Evolutionary conservation across 129 eudicot species (phyloP).

Genomic region (Ambrosia trifida): DNA sequence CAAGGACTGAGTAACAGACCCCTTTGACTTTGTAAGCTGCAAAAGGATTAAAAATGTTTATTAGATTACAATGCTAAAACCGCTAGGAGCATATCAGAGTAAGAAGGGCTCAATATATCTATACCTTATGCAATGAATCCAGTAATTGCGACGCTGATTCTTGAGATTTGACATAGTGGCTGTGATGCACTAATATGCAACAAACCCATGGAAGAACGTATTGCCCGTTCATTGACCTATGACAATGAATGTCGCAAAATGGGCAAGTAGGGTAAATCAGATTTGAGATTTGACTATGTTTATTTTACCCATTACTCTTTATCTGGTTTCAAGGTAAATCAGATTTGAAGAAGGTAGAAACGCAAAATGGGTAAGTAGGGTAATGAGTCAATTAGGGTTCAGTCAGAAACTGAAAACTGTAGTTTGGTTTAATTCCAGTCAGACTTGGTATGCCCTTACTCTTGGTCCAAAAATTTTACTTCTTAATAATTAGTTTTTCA

Average conservation of each 20-base stretch:
- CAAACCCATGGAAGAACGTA: constrained; percentile 78
- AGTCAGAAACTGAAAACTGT: background rate
- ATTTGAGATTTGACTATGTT: background rate
- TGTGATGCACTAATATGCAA: constrained; percentile 62
- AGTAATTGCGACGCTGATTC: constrained; percentile 58
- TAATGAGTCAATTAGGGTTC: background rate
- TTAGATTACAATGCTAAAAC: background rate
- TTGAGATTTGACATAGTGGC: constrained; percentile 51
- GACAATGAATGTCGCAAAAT: constrained; percentile 4
- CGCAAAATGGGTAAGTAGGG: background rate
- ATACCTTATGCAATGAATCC: constrained; percentile 76
- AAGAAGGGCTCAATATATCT: background rate
- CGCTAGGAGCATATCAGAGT: background rate
- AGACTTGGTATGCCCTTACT: background rate
- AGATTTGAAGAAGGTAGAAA: background rate
- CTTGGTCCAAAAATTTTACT: background rate
- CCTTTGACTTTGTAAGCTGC: constrained; percentile 71
- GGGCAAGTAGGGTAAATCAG: too few species aligned
- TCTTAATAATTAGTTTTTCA: background rate
- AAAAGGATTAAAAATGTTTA: background rate
- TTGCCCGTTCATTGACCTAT: constrained; percentile 61
- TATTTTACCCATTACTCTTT: background rate
- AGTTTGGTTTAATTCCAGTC: background rate
- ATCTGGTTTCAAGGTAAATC: background rate
- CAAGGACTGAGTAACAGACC: constrained; percentile 45